Percentiles rank a stretch among this genome's conserved stretches.
Conservation (phyloP, 2,329 filamentous ascomycete species). For the Sclerotinia glacialis region DNA sequence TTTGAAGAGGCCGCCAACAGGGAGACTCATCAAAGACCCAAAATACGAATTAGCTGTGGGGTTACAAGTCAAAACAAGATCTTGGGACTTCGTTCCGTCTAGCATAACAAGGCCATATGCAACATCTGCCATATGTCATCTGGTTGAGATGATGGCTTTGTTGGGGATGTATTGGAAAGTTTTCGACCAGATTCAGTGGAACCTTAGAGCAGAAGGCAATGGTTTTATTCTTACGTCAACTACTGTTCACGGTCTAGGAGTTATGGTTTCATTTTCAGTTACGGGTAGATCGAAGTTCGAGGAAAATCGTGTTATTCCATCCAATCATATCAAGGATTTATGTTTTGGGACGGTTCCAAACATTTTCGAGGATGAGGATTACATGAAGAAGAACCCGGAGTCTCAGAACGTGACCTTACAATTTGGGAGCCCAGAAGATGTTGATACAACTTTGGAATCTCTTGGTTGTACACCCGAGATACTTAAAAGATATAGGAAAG, state of each 20-base stretch:
- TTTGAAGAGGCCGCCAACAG: slow-evolving; percentile 19
- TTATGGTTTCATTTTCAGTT: slow-evolving; percentile 54
- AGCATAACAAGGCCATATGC: slow-evolving; percentile 41
- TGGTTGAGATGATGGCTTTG: slow-evolving; percentile 41
- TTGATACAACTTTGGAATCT: slow-evolving; percentile 51
- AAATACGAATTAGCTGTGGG: slow-evolving; percentile 34
- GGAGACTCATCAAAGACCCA: slow-evolving; percentile 17
- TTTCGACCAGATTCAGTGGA: slow-evolving; percentile 51
- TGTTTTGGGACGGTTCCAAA: slow-evolving; percentile 56
- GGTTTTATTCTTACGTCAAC: slow-evolving; percentile 41
- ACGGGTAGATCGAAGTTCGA: slow-evolving; percentile 50
- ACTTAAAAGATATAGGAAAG: slow-evolving; percentile 43
- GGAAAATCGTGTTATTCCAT: slow-evolving; percentile 52
- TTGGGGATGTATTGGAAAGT: slow-evolving; percentile 56
- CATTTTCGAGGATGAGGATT: slow-evolving; percentile 48
- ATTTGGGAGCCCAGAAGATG: slow-evolving; percentile 50
- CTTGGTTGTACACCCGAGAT: slow-evolving; percentile 55
- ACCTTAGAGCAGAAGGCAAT: slow-evolving; percentile 46
- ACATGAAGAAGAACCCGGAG: slow-evolving; percentile 39
- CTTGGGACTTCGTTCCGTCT: slow-evolving; percentile 43
- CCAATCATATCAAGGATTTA: slow-evolving; percentile 52
- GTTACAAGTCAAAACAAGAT: slow-evolving; percentile 39
- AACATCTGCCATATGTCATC: slow-evolving; percentile 40
- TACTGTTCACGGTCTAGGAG: slow-evolving; percentile 47
- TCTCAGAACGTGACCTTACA: slow-evolving; percentile 43